Evolutionary conservation across 805 yeast species (phyloP).

Genomic region (Metschnikowia colocasiae): DNA sequence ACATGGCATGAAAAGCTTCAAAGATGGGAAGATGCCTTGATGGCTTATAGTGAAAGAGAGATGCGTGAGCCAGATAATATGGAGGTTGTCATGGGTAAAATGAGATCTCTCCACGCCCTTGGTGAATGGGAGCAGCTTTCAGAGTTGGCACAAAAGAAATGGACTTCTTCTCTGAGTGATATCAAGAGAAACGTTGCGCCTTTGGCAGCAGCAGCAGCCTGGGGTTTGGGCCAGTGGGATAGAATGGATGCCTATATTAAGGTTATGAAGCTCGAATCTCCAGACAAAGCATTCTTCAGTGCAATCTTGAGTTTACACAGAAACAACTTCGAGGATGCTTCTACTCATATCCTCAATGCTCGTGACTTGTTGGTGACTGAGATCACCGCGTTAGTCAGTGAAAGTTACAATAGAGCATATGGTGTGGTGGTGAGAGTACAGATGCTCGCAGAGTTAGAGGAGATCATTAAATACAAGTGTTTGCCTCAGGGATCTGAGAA

Average conservation of each 20-base stretch:
- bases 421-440: slow-evolving; percentile 96
- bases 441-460: slow-evolving; percentile 95
- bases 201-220: slow-evolving; percentile 96
- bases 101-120: slow-evolving; percentile 96
- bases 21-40: slow-evolving; percentile 96
- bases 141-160: slow-evolving; percentile 77
- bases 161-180: slow-evolving; percentile 73
- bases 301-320: slow-evolving; percentile 85
- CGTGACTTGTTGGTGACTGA: slow-evolving; percentile 89
- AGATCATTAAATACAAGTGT: slow-evolving; percentile 83
- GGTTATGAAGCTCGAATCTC: slow-evolving; percentile 88
- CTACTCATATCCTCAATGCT: slow-evolving; percentile 73
- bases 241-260: slow-evolving; percentile 86
- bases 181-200: slow-evolving; percentile 86
- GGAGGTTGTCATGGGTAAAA: slow-evolving; percentile 94
- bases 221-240: slow-evolving; percentile 98
- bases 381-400: slow-evolving; percentile 89
- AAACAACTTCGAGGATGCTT: slow-evolving; percentile 79
- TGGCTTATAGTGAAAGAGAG: slow-evolving; percentile 82
- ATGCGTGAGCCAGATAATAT: slow-evolving; percentile 60
- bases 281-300: slow-evolving; percentile 91
- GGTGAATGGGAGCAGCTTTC: slow-evolving; percentile 97
- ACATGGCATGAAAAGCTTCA: slow-evolving; percentile 97
- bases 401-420: slow-evolving; percentile 93
- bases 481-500: slow-evolving; percentile 81